Base-by-base conservation (phyloP, 225 moss, liverwort and hornwort species). In the Bryoerythrophyllum caledonicum region DNA sequence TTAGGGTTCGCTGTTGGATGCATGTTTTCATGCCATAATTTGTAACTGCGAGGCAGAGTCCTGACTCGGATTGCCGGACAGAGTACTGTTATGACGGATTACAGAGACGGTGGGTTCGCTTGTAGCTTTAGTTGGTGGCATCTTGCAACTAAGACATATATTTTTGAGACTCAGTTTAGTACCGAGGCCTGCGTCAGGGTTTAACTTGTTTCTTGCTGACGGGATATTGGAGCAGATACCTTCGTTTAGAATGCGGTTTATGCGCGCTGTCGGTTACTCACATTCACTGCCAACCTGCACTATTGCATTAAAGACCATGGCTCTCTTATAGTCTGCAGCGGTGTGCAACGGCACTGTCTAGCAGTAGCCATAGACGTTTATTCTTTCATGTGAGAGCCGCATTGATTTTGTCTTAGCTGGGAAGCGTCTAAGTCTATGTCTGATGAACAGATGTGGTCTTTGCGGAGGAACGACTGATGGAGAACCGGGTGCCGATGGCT, bases 381-480 rank as follows among this genome's bases (percentile, higher is more conserved):
- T 51, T 68, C 67, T 77, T 70, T 24, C 30, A 54, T 70, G 77
- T 65, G 51, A 51, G 43, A 46, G 61, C 21, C 56, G 19, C 32
- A 51, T 79, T 63, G 27, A 24, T 49, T 49, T 49, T 43, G 25
- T 66, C 28, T 25, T 41, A 53, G 40, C 28, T 63, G n/a, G 41
- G 10, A 24, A 27, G 17, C 67, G 56, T 20, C 74, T 74, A 46
- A 78, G 25, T 13, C n/a, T 69, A 5, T 64, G n/a, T n/a, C 59
- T 70, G 73, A 61, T 81, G 74, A 77, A 75, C 74, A 89, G 89
- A 60, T 89, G 89, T 70, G 86, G 89, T 7, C 82, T 86, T 38
- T 89, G 89, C 75, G 86, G 86, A 38, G 89, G 89, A 77, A 86
- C 76, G 62, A 86, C 83, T 63, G 89, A 89, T 75, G 89, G 89